These are phyloP conservation scores for Grosmannia serpens DNA, from an alignment of 2,329 filamentous ascomycete species.

Conservation along the genomic window DNA sequence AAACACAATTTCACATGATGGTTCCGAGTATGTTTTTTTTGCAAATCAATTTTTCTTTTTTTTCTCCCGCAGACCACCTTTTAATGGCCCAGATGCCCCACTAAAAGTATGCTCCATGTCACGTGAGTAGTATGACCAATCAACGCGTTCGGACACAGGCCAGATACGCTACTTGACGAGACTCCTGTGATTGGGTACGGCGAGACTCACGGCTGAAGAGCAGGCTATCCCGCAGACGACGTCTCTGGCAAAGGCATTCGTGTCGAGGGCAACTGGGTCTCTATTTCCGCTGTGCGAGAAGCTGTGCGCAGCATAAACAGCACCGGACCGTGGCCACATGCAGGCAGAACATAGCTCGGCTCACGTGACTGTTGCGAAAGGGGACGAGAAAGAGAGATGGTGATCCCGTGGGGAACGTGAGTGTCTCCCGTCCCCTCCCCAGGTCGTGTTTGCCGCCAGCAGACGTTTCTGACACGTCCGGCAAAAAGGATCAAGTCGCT, in stretches of 20 bases:
- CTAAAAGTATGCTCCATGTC: not conserved
- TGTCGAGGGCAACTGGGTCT: not conserved
- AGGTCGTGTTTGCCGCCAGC: too few relatives aligned
- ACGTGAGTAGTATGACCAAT: not conserved
- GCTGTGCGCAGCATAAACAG: not conserved
- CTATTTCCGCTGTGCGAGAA: not conserved
- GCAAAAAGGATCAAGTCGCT: conserved; percentile 33
- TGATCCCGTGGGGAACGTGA: conserved; percentile 38
- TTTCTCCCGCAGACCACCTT: not conserved
- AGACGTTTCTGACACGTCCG: not conserved
- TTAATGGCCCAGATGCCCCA: not conserved
- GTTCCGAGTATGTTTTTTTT: not conserved
- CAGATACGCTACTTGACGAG: not conserved
- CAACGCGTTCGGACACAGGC: not conserved
- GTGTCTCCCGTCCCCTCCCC: conserved; percentile 9
- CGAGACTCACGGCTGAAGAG: not conserved
- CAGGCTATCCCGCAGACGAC: not conserved
- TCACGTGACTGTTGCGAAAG: not conserved
- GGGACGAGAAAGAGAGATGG: conserved; percentile 5
- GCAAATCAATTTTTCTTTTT: too few relatives aligned
- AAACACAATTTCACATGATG: not conserved
- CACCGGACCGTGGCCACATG: not conserved
- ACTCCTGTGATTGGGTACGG: not conserved
- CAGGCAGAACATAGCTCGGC: not conserved
- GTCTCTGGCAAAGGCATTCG: not conserved